Base-by-base conservation (phyloP, 331 rosid species). In the Phaseolus coccineus region DNA sequence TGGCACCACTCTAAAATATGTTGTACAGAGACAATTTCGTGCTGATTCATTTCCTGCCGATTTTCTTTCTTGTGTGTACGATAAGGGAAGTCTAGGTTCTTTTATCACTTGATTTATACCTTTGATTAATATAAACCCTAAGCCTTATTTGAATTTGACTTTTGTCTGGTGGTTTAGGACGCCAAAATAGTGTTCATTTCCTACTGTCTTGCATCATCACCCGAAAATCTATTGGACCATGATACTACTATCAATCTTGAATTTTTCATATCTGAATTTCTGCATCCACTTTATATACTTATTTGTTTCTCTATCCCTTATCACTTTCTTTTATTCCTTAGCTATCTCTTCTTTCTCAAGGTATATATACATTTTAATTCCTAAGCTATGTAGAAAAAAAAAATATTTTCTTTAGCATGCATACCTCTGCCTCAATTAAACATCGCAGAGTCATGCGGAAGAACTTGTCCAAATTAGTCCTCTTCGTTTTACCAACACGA, bases 1-100 rank as follows among this genome's bases (percentile, higher is more conserved):
- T 8, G 96, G 90, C 22, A 47, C 91, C 52, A 62, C 78, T 48
- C 88, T 89, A 86, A 91, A 76, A 37, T 71, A 30, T 40, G 63
- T 78, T 73, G 85, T 80, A 62, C 70, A 77, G 75, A 71, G 77
- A 77, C 44, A 68, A 68, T 50, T 73, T 61, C 75, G 65, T 77
- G 83, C 77, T 57, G 80, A 69, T 74, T 79, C 63, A 70, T 76
- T 76, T 73, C 15, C 75, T 80, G 55, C 72, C 63, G 68, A 70
- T 76, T 19, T 19, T 19, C 22, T 19, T 19, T 19, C 22, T 19
- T 19, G 22, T 19, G 22, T 19, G 22, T 19, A 19, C 22, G 22
- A 19, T 19, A 19, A 19, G 22, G 22, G 22, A 19, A 19, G 22
- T 19, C 22, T 19, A 19, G 22, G 22, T 19, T 19, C 22, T 19